Base-by-base conservation (phyloP, 495 filamentous ascomycete species). In the Stereocaulon alpinum region DNA sequence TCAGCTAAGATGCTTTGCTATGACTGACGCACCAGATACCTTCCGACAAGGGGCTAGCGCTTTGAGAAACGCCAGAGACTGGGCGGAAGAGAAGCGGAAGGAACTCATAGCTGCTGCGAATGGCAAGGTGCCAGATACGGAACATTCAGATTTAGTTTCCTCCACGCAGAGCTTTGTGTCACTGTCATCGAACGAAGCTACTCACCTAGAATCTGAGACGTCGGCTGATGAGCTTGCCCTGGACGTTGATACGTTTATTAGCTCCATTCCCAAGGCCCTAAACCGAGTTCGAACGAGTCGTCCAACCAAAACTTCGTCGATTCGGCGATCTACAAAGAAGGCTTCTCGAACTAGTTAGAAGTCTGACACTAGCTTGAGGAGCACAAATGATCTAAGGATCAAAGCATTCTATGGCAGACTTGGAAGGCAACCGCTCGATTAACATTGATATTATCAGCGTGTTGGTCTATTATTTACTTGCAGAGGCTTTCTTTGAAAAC, bases 31-130 rank as follows among this genome's bases (percentile, higher is more conserved):
- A 40, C 20, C 56, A 22, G 62, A 70, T 14, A 61, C 48, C 2
- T 71, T 67, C 24, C 64, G 63, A 54, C 12, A 68, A 56, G 66
- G 69, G 50, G 61, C 63, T 34, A 40, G 34, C n/a, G 64, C 65
- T 34, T 67, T 60, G 40, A 62, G 67, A 47, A 69, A 69, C 48
- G 61, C 53, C 22, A 61, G 65, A 58, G 67, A 66, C 18, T 66
- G 47, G 62, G 34, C 47, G 24, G 62, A 67, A 61, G 58, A 69
- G 47, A 40, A 68, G 40, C 60, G 63, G 47, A 57, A 69, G 24
- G 42, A 60, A 17, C 34, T 60, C 43, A 70, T 70, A 53, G 30
- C 41, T 40, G 47, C 58, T 18, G 58, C 45, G 11, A 60, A 54
- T 29, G 17, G 30, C 22, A 60, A 53, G 17, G 58, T 37, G n/a